Base-by-base conservation (phyloP, 106 monocot species). In the Apostasia shenzhenica region DNA sequence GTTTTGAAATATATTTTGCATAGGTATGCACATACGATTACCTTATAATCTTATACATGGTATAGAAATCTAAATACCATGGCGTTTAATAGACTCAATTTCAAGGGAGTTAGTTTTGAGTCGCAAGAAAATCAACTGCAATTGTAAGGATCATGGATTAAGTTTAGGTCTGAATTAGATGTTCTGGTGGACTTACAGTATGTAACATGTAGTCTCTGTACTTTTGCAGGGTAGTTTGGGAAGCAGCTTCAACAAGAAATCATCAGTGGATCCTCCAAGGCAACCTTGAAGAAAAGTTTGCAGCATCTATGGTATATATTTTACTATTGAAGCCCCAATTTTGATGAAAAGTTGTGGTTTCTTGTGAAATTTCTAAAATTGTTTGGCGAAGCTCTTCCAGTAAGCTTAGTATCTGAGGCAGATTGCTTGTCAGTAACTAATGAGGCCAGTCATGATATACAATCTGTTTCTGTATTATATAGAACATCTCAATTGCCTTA, bases 261-360 rank as follows among this genome's bases (percentile, higher is more conserved):
- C 84, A 91, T 80, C 75, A 73, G 11, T 91, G 91, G 91, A 73
- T 87, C 55, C 40, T 82, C 59, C 71, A 63, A 43, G 76, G 74
- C 67, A 49, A 54, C 9, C 55, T 72, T 37, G 57, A 55, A 48
- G 59, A 48, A 63, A 46, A 78, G 49, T 78, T 42, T 48, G 55
- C 63, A n/a, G 13, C 26, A 42, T 57, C 78, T 10, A 71, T 75
- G 78, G 85, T 86, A 70, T 52, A 26, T 1, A 11, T 60, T 9
- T 62, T 63, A 61, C 26, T 45, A 42, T 56, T 72, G 62, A 55
- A 4, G 8, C 45, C 37, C 10, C 39, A 51, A 42, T 43, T 55
- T 51, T 14, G 6, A 55, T 54, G 11, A n/a, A 64, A 11, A 66
- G 54, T 54, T 46, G 46, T 69, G 49, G 43, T 45, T 73, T 72